phyloP scores from a whole-genome alignment of 2,329 filamentous ascomycete genomes.

The Davidsoniella eucalypti region DNA sequence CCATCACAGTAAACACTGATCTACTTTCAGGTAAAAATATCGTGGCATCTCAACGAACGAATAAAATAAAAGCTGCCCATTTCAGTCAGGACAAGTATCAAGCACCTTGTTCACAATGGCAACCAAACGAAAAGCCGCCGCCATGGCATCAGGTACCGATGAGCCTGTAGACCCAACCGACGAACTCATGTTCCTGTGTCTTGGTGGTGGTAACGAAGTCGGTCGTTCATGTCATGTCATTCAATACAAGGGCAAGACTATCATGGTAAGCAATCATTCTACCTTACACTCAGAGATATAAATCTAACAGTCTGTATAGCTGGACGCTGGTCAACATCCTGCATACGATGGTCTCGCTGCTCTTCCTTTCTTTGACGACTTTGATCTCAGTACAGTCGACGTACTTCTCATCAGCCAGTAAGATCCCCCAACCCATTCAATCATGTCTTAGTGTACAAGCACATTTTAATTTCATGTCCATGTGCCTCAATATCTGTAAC shows the following conservation, averaged over 20 bases:
- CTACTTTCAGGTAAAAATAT: no score
- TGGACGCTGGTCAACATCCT: conserved; percentile 93
- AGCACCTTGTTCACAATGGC: conserved; percentile 46
- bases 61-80: no score
- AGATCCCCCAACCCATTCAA: conserved; percentile 28
- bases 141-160: conserved; percentile 31
- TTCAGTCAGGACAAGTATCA: not conserved
- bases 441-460: no score
- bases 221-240: conserved; percentile 94
- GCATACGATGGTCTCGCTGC: conserved; percentile 88
- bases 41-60: no score
- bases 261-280: conserved; percentile 52
- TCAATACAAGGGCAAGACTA: conserved; percentile 97
- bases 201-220: conserved; percentile 94
- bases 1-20: no score
- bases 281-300: not conserved
- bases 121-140: conserved; percentile 67
- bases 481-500: not conserved
- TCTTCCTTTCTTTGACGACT: conserved; percentile 95
- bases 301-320: conserved; percentile 32
- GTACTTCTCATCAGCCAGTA: conserved; percentile 98
- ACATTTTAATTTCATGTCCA: not conserved
- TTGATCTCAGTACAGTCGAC: conserved; percentile 92
- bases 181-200: conserved; percentile 81
- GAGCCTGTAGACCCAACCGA: conserved; percentile 87